Conservation (phyloP, 2,329 filamentous ascomycete species). For the Fusarium sp. region DNA sequence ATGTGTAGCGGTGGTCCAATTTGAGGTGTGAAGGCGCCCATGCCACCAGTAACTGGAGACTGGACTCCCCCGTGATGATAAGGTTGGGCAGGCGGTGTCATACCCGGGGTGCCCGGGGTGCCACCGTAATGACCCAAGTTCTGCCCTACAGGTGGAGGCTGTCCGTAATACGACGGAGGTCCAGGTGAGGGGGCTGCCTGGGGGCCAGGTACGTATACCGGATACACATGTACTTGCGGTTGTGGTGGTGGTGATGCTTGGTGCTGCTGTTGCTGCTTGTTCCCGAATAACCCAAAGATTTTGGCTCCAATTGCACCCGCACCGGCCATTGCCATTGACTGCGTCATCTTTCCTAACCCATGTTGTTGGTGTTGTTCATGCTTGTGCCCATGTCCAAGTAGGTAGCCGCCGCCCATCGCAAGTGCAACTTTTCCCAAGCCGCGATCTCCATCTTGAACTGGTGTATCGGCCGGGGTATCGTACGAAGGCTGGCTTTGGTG, state of each 20-base stretch:
- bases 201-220: conserved; percentile 17
- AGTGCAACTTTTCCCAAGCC: conserved; percentile 21
- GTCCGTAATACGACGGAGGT: conserved; percentile 15
- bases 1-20: conserved; percentile 13
- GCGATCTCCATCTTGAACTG: conserved; percentile 9
- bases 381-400: conserved; percentile 4
- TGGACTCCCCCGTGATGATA: background rate
- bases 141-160: background rate
- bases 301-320: conserved; percentile 22
- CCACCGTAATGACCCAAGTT: background rate
- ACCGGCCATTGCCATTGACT: conserved; percentile 15
- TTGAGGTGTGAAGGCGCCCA: background rate
- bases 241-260: conserved; percentile 2
- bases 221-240: conserved; percentile 20
- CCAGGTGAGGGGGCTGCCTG: conserved; percentile 2
- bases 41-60: background rate
- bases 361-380: conserved; percentile 5
- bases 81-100: background rate
- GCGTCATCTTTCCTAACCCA: conserved; percentile 10
- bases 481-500: background rate
- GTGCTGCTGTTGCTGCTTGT: conserved; percentile 10
- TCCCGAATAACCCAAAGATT: conserved; percentile 12
- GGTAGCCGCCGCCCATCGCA: conserved; percentile 9
- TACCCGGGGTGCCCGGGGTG: background rate
- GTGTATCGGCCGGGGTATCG: background rate